phyloP scores from a whole-genome alignment of 306 rosid species.

The Cicer yamashitae region DNA sequence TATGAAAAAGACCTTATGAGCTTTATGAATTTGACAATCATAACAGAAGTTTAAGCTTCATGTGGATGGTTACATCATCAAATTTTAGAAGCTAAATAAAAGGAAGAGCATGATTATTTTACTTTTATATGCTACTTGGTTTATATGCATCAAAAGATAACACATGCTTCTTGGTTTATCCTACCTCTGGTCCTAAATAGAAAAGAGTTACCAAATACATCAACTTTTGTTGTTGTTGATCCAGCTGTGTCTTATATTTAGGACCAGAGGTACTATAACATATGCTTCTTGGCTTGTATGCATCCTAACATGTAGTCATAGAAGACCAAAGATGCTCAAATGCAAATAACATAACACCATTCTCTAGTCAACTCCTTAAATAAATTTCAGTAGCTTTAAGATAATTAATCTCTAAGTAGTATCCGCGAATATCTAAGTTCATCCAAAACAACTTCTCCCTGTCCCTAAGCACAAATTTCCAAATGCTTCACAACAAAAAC shows the following conservation, averaged over 20 bases:
- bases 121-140: too few relatives aligned
- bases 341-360: neutral
- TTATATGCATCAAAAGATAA: neutral
- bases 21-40: conserved; percentile 12
- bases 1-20: neutral
- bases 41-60: neutral
- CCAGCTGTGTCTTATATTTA: too few relatives aligned
- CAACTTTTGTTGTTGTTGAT: too few relatives aligned
- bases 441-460: conserved; percentile 3
- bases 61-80: neutral
- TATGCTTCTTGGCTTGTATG: neutral
- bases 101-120: neutral
- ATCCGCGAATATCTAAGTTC: neutral
- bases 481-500: conserved; percentile 27
- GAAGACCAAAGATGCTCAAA: neutral
- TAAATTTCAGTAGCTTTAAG: too few relatives aligned
- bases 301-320: neutral
- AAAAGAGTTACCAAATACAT: too few relatives aligned
- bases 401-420: too few relatives aligned
- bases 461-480: neutral
- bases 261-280: neutral
- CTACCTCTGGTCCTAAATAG: too few relatives aligned
- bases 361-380: too few relatives aligned
- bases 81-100: neutral
- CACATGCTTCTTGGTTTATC: neutral